phyloP scores from a whole-genome alignment of 225 moss, liverwort and hornwort species.

The Anthoceros angustus region DNA sequence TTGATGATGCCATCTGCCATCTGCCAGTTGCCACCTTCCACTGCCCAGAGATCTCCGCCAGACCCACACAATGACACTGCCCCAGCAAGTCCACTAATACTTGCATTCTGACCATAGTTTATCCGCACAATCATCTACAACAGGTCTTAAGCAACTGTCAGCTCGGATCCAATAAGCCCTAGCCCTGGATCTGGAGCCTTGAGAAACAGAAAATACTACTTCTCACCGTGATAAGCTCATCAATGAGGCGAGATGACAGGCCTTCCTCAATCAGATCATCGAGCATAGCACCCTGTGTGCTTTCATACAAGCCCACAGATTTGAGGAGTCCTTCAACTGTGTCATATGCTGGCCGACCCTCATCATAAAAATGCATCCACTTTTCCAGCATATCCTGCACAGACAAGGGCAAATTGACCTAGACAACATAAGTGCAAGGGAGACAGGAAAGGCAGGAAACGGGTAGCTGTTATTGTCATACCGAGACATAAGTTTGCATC shows the following conservation, averaged over 20 bases:
- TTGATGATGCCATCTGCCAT: constrained; percentile 70
- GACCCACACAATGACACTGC: constrained; percentile 86
- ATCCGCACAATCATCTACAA: constrained; percentile 68
- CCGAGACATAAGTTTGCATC: constrained; percentile 59
- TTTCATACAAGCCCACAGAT: constrained; percentile 44
- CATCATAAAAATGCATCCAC: constrained; percentile 43
- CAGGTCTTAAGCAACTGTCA: not conserved
- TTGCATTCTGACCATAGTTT: constrained; percentile 88
- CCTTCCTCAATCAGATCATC: constrained; percentile 49
- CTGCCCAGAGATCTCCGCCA: constrained; percentile 69
- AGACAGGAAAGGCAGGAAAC: too few species aligned
- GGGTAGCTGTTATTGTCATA: constrained; percentile 16
- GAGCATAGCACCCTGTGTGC: constrained; percentile 44
- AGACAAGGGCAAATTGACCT: not conserved
- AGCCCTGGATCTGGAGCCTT: not conserved
- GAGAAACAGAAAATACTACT: not conserved
- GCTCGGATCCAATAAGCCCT: not conserved
- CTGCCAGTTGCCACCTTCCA: constrained; percentile 78
- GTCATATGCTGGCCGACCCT: constrained; percentile 40
- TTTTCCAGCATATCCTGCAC: constrained; percentile 48
- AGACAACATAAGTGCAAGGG: too few species aligned
- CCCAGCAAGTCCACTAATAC: constrained; percentile 79
- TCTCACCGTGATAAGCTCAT: constrained; percentile 73
- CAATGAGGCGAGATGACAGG: constrained; percentile 49
- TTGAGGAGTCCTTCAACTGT: constrained; percentile 61